Conservation (phyloP, 371 early-diverging fungal species). For the Lichtheimia hyalospora region DNA sequence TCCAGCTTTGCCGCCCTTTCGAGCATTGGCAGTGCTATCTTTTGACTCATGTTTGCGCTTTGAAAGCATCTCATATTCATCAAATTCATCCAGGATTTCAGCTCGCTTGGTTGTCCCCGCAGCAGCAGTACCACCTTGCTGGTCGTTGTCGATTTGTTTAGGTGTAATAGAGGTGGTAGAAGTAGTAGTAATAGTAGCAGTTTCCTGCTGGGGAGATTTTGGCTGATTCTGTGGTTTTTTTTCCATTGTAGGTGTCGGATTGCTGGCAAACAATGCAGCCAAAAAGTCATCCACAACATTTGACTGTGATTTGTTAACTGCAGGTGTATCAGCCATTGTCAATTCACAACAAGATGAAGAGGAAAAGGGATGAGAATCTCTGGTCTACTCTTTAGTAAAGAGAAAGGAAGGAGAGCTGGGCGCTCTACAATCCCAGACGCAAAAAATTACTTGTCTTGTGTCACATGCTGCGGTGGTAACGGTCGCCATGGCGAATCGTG, state of each 20-base stretch:
- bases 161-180: not conserved
- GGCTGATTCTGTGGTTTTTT: constrained; percentile 8
- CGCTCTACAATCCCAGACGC: too few relatives aligned
- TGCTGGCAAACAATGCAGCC: constrained; percentile 47
- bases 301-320: constrained; percentile 13
- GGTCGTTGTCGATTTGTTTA: not conserved
- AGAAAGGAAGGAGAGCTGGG: too few relatives aligned
- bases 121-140: constrained; percentile 2
- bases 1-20: constrained; percentile 1
- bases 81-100: constrained; percentile 44
- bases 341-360: too few relatives aligned
- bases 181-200: not conserved
- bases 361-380: too few relatives aligned
- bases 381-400: too few relatives aligned
- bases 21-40: constrained; percentile 10
- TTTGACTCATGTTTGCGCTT: constrained; percentile 19
- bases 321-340: constrained; percentile 2
- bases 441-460: too few relatives aligned
- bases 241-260: constrained; percentile 54
- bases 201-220: constrained; percentile 6
- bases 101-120: constrained; percentile 13
- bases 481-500: too few relatives aligned
- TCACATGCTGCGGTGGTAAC: too few relatives aligned
- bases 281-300: constrained; percentile 52
- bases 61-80: constrained; percentile 49